Evolutionary conservation across 805 yeast species (phyloP).

Genomic region (Saccharomycopsis fodiens): DNA sequence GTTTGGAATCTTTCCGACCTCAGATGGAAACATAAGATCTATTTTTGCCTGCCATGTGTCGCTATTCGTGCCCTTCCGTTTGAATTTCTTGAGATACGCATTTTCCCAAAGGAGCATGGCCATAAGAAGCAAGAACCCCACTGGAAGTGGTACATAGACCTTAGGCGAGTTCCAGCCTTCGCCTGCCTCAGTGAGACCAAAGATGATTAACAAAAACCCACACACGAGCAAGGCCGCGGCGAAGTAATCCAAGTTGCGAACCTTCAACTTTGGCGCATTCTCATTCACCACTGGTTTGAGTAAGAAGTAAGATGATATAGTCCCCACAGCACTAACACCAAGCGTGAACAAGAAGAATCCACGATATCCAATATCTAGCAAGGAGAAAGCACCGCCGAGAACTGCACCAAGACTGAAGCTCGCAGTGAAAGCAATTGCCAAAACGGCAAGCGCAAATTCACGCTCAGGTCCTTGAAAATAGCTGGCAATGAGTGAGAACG

Average conservation of each 20-base stretch:
- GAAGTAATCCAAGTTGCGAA: slow-evolving; percentile 29
- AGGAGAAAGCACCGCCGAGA: slow-evolving; percentile 36
- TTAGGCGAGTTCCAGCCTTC: slow-evolving; percentile 14
- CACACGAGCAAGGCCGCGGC: slow-evolving; percentile 33
- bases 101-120: slow-evolving; percentile 21
- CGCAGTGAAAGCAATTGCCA: slow-evolving; percentile 25
- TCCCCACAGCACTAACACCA: slow-evolving; percentile 34
- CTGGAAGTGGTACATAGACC: slow-evolving; percentile 40
- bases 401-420: slow-evolving; percentile 31
- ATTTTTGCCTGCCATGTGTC: slow-evolving; percentile 15
- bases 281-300: slow-evolving; percentile 27
- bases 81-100: slow-evolving; percentile 6
- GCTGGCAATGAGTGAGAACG: slow-evolving; percentile 28
- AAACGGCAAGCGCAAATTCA: slow-evolving; percentile 31
- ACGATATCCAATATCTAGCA: slow-evolving; percentile 30
- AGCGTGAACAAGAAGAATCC: slow-evolving; percentile 33
- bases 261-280: slow-evolving; percentile 20
- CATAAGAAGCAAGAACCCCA: slow-evolving; percentile 55
- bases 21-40: slow-evolving; percentile 23
- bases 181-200: slow-evolving; percentile 18
- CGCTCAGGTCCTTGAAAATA: slow-evolving; percentile 26
- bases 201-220: slow-evolving; percentile 27
- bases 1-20: slow-evolving; percentile 25
- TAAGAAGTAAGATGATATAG: slow-evolving; percentile 19
- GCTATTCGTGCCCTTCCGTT: background rate